phyloP scores from a whole-genome alignment of 768 basidiomycete species.

The Gymnopilus dilepis region DNA sequence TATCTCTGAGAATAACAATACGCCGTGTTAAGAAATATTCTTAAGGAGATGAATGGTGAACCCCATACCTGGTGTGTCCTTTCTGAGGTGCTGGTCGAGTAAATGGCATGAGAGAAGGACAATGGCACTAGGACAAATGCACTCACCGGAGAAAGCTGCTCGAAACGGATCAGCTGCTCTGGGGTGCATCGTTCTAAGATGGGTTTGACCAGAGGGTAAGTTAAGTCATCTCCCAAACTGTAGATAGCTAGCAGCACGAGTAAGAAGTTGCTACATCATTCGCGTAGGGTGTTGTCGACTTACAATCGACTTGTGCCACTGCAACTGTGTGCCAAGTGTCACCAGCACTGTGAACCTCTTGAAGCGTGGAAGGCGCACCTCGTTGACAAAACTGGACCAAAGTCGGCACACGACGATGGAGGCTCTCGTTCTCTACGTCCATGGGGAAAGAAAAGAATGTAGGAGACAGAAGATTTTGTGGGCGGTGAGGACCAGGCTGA shows the following conservation, averaged over 20 bases:
- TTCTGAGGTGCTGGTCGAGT: slow-evolving; percentile 51
- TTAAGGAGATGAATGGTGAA: slow-evolving; percentile 7
- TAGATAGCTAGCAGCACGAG: slow-evolving; percentile 54
- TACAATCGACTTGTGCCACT: slow-evolving; percentile 64
- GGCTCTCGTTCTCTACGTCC: slow-evolving; percentile 23
- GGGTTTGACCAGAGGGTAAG: slow-evolving; percentile 70
- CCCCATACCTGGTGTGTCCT: slow-evolving; percentile 58
- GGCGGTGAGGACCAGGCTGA: slow-evolving; percentile 12
- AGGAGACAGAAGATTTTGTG: slow-evolving; percentile 1
- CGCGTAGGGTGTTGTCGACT: slow-evolving; percentile 26
- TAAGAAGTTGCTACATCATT: background rate
- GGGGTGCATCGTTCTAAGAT: slow-evolving; percentile 75
- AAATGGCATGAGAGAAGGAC: background rate
- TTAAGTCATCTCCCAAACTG: slow-evolving; percentile 66
- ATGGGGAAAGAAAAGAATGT: slow-evolving; percentile 17
- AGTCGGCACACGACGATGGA: slow-evolving; percentile 54
- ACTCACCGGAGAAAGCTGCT: slow-evolving; percentile 73
- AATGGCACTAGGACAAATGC: background rate
- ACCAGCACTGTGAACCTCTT: background rate
- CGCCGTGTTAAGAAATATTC: slow-evolving; percentile 13
- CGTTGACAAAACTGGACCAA: slow-evolving; percentile 76
- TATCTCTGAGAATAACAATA: slow-evolving; percentile 49
- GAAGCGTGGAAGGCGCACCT: slow-evolving; percentile 47
- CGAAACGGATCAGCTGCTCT: slow-evolving; percentile 71
- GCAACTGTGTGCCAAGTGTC: slow-evolving; percentile 49